Percentiles rank a stretch among this genome's conserved stretches.
These are phyloP conservation scores for Syzygium syzygioides DNA, from an alignment of 441 rosid genomes.

Conservation along the genomic window DNA sequence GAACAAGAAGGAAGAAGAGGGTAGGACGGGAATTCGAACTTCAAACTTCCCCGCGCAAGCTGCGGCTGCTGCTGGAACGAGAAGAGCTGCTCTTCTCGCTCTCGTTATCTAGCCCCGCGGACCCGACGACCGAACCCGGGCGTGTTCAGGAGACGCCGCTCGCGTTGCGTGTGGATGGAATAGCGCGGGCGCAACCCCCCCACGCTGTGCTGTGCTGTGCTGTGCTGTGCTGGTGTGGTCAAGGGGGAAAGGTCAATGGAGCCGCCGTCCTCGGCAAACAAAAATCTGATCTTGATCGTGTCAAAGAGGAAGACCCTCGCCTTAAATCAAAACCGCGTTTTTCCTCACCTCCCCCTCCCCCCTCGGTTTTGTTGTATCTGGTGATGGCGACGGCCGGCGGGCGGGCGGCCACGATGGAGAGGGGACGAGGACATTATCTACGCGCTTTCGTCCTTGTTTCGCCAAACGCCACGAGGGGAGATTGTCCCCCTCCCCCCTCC, in stretches of 20 bases:
- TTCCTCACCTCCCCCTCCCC: accelerated
- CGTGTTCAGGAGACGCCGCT: background rate
- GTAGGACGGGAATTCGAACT: background rate
- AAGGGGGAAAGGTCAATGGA: background rate
- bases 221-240: background rate
- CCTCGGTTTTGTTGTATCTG: background rate
- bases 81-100: background rate
- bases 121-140: too few relatives aligned
- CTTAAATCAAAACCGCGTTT: background rate
- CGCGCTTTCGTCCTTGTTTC: background rate
- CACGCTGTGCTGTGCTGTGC: too few relatives aligned
- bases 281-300: background rate
- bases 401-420: background rate
- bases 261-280: background rate
- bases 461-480: background rate
- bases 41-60: background rate
- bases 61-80: background rate
- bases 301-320: background rate
- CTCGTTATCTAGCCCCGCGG: too few relatives aligned
- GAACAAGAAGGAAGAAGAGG: background rate
- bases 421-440: background rate
- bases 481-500: background rate
- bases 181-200: too few relatives aligned
- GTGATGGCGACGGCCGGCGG: background rate
- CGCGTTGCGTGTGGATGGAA: background rate